phyloP scores from a whole-genome alignment of 345 rosid species.

The Moricandia moricandioides region DNA sequence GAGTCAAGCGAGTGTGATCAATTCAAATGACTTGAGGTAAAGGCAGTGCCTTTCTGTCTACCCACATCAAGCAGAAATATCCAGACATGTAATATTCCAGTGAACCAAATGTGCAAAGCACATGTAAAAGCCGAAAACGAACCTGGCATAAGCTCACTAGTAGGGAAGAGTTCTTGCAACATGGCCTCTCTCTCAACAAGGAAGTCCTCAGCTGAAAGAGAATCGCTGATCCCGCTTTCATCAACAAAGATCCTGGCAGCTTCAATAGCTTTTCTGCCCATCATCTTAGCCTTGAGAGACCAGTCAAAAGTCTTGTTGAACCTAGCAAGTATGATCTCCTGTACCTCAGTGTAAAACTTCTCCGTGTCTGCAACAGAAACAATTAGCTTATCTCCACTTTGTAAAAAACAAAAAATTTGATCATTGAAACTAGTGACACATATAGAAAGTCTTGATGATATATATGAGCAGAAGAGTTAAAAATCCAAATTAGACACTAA shows the following conservation, averaged over 20 bases:
- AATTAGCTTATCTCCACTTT: background rate
- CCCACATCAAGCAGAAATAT: background rate
- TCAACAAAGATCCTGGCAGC: slow-evolving; percentile 80
- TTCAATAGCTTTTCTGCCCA: slow-evolving; percentile 92
- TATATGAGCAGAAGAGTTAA: background rate
- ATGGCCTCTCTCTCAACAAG: slow-evolving; percentile 77
- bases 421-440: background rate
- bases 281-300: slow-evolving; percentile 96
- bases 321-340: slow-evolving; percentile 79
- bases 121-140: background rate
- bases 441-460: background rate
- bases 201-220: slow-evolving; percentile 83
- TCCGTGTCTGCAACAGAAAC: slow-evolving; percentile 66
- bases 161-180: slow-evolving; percentile 71
- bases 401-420: background rate
- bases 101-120: background rate
- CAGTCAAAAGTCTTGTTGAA: slow-evolving; percentile 85
- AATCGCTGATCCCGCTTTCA: slow-evolving; percentile 75
- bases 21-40: background rate
- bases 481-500: background rate
- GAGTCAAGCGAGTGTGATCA: too few relatives aligned
- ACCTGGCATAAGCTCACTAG: slow-evolving; percentile 92
- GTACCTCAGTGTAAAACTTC: slow-evolving; percentile 94
- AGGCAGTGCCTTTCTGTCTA: background rate
- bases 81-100: background rate